Evolutionary conservation across 2,329 filamentous ascomycete species (phyloP).

Genomic region (Alternaria arborescens): DNA sequence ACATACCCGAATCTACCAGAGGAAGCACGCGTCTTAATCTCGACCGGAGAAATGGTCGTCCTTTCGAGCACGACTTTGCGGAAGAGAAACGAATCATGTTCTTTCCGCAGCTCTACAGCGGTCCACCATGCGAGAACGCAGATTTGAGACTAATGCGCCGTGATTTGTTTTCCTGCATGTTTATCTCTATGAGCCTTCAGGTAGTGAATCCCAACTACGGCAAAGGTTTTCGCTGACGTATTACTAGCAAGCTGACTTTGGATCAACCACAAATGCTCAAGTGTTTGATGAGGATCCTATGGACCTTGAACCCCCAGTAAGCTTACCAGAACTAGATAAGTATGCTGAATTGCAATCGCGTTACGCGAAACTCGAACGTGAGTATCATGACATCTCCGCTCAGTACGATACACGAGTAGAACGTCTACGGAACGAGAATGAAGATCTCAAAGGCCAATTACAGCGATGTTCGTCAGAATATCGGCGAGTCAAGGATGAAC

Average conservation of each 20-base stretch:
- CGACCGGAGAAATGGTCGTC: constrained; percentile 11
- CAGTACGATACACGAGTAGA: neutral
- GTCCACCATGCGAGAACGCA: neutral
- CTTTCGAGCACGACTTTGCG: constrained; percentile 15
- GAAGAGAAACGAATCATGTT: constrained; percentile 21
- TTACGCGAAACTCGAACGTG: neutral
- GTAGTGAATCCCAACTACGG: constrained; percentile 7
- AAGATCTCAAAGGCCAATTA: neutral
- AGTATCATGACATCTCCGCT: neutral
- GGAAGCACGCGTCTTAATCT: constrained; percentile 5
- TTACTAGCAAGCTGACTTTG: constrained; percentile 11
- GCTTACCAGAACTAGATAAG: no score
- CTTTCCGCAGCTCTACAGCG: constrained; percentile 12
- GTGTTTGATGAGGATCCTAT: no score
- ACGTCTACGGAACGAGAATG: neutral
- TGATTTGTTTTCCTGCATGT: constrained; percentile 20
- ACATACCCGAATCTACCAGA: constrained; percentile 1
- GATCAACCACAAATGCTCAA: constrained; percentile 7
- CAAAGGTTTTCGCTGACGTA: constrained; percentile 6
- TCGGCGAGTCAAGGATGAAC: neutral
- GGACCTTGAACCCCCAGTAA: no score
- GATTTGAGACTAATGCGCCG: constrained; percentile 13
- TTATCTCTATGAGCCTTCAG: constrained; percentile 9
- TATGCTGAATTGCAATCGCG: neutral
- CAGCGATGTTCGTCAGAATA: neutral